Evolutionary conservation across 2,329 filamentous ascomycete genomes (phyloP).

Genomic region (Tolypocladium tundrense): DNA sequence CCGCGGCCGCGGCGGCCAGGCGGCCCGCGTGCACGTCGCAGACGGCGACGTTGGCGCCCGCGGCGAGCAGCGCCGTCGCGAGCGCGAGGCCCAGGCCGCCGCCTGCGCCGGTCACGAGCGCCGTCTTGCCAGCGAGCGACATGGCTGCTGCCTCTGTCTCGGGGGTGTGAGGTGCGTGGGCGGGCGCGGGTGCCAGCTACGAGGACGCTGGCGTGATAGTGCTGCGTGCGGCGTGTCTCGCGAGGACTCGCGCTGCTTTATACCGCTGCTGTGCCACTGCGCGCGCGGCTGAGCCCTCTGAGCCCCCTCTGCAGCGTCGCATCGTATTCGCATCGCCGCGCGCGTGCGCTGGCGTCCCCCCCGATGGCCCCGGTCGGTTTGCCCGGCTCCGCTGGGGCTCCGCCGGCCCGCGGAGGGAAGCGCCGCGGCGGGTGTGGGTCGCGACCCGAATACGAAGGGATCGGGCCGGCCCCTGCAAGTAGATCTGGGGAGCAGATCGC

Average conservation of each 20-base stretch:
- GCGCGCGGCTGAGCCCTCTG: too few relatives aligned
- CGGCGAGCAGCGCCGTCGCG: constrained; percentile 16
- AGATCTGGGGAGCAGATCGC: background rate
- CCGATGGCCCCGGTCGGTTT: too few relatives aligned
- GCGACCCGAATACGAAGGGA: background rate
- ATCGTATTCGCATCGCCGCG: background rate
- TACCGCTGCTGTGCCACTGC: background rate
- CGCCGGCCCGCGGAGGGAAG: background rate
- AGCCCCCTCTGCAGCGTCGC: background rate
- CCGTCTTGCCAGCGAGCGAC: constrained; percentile 12
- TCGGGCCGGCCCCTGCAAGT: background rate
- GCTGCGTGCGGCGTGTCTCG: too few relatives aligned
- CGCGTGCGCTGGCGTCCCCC: too few relatives aligned
- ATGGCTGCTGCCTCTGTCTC: background rate
- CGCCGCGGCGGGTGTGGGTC: background rate
- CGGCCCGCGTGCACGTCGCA: constrained; percentile 14
- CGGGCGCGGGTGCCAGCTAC: too few relatives aligned
- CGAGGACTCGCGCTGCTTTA: background rate
- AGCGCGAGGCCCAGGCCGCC: constrained; percentile 21
- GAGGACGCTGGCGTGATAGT: too few relatives aligned
- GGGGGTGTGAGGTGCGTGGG: too few relatives aligned
- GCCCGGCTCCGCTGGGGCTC: too few relatives aligned
- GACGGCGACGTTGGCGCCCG: constrained; percentile 20
- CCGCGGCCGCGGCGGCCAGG: too few relatives aligned
- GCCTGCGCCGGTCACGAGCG: constrained; percentile 21